Evolutionary conservation across 495 filamentous ascomycete genomes (phyloP), one percentile per base, ranked within the genome.

Genomic region (Hyaloscypha bicolor): DNA sequence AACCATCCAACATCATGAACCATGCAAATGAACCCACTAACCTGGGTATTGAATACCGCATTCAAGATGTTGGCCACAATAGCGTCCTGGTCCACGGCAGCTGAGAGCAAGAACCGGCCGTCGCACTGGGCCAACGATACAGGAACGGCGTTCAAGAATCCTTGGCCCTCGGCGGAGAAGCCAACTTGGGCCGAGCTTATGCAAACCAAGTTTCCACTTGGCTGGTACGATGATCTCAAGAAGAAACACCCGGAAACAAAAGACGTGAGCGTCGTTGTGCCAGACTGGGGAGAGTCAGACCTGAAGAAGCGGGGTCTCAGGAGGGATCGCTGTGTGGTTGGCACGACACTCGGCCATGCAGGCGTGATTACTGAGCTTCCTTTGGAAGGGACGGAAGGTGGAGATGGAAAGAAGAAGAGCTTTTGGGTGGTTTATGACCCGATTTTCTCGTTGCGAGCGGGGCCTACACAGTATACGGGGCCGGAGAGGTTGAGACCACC

Each of bases 311-410:
- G 52, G 16, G 64, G 39, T 0, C 32, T 66, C 6, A 32, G 48
- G 8, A 67, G 21, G 55, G 39, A 60, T 2, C 31, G 60, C 5
- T 71, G 65, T 39, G 45, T 71, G 12, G 57, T 67, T 16, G 69
- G 64, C 29, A 87, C 85, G 8, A 85, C 81, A 81, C 75, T 87
- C 5, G 85, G 85, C 6, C 85, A 87, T 66, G 85, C 85, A 11
- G 74, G 74, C 32, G 76, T 81, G 42, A 75, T 87, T 9, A 63
- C 84, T 9, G 82, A 86, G 65, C 74, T 72, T 33, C 69, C 67
- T 0, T 33, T 73, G 25, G 69, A 70, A 0, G 61, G 53, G 16
- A 56, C 22, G 5, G n/a, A 14, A 67, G 77, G 8, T 12, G 21
- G 21, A 22, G 67, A 45, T 19, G 39, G 25, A 31, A 30, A 51